Percentiles rank a stretch among this genome's conserved stretches.
Evolutionary conservation across 805 yeast species (phyloP).

Genomic region (Yarrowia yakushimensis): DNA sequence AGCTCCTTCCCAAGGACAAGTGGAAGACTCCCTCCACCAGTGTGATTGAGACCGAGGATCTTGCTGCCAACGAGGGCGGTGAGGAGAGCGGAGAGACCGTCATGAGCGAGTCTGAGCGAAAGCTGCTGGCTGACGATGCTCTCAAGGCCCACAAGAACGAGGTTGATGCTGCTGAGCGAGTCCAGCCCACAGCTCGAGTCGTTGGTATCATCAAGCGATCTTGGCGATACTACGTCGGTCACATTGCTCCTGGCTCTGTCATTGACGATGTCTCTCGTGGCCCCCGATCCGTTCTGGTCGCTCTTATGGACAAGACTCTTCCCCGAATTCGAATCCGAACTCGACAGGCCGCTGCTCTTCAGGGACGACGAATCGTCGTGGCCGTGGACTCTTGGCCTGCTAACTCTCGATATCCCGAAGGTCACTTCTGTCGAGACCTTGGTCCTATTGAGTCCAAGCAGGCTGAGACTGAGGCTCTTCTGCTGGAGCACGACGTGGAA

Average conservation of each 20-base stretch:
- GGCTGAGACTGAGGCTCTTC: slow-evolving; percentile 93
- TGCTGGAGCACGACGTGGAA: slow-evolving; percentile 93
- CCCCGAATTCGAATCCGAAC: slow-evolving; percentile 87
- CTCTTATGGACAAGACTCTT: slow-evolving; percentile 81
- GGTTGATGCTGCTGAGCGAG: slow-evolving; percentile 41
- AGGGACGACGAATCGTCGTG: slow-evolving; percentile 88
- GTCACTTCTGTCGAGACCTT: slow-evolving; percentile 85
- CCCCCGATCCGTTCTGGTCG: slow-evolving; percentile 73
- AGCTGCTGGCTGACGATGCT: slow-evolving; percentile 74
- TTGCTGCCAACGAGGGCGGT: slow-evolving; percentile 47
- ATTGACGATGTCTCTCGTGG: slow-evolving; percentile 55
- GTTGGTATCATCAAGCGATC: slow-evolving; percentile 86
- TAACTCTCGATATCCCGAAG: slow-evolving; percentile 80
- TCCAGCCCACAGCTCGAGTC: slow-evolving; percentile 90
- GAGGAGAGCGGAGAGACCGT: slow-evolving; percentile 44
- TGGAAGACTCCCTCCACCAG: slow-evolving; percentile 86
- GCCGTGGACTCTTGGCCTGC: slow-evolving; percentile 93
- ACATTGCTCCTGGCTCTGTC: slow-evolving; percentile 74
- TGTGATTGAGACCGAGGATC: slow-evolving; percentile 69
- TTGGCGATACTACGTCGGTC: slow-evolving; percentile 97
- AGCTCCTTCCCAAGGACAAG: slow-evolving; percentile 73
- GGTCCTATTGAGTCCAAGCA: slow-evolving; percentile 89
- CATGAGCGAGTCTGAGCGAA: slow-evolving; percentile 67
- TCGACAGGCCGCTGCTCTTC: slow-evolving; percentile 73
- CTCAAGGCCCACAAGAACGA: slow-evolving; percentile 43